Evolutionary conservation across 2,329 filamentous ascomycete species (phyloP).

Genomic region (Fusarium austroafricanum): DNA sequence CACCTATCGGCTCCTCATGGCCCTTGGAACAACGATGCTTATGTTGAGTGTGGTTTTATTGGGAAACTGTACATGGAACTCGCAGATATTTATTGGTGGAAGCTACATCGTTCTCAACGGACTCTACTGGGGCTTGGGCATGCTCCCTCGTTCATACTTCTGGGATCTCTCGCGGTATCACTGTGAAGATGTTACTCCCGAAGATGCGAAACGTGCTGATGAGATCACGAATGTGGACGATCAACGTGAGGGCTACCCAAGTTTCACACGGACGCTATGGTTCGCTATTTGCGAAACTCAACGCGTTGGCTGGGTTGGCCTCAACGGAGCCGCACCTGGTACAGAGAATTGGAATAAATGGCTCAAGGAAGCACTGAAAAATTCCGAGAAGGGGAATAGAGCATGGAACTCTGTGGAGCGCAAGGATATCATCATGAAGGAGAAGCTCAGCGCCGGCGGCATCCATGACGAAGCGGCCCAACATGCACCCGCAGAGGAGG

Average conservation of each 20-base stretch:
- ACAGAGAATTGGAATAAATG: conserved; percentile 66
- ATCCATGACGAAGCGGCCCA: conserved; percentile 46
- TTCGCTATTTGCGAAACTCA: conserved; percentile 67
- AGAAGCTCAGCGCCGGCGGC: conserved; percentile 33
- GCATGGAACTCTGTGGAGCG: conserved; percentile 61
- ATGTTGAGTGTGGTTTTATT: conserved; percentile 71
- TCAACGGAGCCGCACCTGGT: conserved; percentile 62
- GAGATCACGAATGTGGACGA: conserved; percentile 45
- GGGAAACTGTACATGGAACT: conserved; percentile 71
- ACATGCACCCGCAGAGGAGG: conserved; percentile 47
- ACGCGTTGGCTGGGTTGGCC: conserved; percentile 64
- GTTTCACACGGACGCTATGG: conserved; percentile 69
- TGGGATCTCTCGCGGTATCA: conserved; percentile 69
- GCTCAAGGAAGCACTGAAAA: conserved; percentile 61
- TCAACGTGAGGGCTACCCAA: conserved; percentile 55
- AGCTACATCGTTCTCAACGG: conserved; percentile 70
- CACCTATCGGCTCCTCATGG: conserved; percentile 66
- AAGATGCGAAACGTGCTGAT: conserved; percentile 54
- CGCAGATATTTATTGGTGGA: conserved; percentile 68
- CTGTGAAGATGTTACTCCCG: conserved; percentile 55
- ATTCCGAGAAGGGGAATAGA: conserved; percentile 49
- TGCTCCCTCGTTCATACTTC: conserved; percentile 61
- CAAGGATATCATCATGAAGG: conserved; percentile 62
- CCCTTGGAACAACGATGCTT: conserved; percentile 67
- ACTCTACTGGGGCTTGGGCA: conserved; percentile 67